Base-by-base conservation (phyloP, 306 rosid species). In the Casuarina glauca region DNA sequence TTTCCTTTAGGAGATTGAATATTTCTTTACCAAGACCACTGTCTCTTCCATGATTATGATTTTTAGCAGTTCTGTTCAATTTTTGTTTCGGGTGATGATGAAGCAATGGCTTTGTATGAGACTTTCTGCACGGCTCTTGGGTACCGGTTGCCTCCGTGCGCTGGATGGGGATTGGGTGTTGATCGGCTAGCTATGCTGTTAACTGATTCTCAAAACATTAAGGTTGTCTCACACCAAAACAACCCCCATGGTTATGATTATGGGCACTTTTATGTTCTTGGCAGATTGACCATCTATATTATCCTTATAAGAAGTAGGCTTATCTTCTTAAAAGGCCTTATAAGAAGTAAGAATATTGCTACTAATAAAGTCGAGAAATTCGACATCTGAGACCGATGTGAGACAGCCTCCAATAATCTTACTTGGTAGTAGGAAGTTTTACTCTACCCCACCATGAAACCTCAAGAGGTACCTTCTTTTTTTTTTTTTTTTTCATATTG, bases 101-200 rank as follows among this genome's bases (percentile, higher is more conserved):
- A 95, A 83, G 97, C 98, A 43, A 92, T 92, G 97, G 92, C 96
- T 45, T 73, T 92, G 67, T 97, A 95, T 55, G 97, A 95, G 77
- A 89, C 97, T 39, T 95, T 95, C 77, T 90, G 96, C 79, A 91
- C 85, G 0, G 97, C 97, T 69, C 89, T 95, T 42, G 98, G 92
- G 86, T 92, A 95, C 71, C 97, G 97, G 20, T 79, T 95, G 82
- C 98, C 98, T 10, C 98, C 98, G 52, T 90, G 97, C 35, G 95
- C 88, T 68, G 98, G 98, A 72, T 95, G 97, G 98, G 98, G 97
- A 72, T 49, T 92, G 91, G 98, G 98, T 20, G 76, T 92, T 78
- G 98, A 95, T 72, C 85, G 98, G 74, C 79, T 95, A 52, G 61
- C 92, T 55, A 95, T 95, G 98, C 74, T 89, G 74, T 71, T 94